Evolutionary conservation across 2,329 filamentous ascomycete genomes (phyloP).

Genomic region (Aspergillus calidoustus): DNA sequence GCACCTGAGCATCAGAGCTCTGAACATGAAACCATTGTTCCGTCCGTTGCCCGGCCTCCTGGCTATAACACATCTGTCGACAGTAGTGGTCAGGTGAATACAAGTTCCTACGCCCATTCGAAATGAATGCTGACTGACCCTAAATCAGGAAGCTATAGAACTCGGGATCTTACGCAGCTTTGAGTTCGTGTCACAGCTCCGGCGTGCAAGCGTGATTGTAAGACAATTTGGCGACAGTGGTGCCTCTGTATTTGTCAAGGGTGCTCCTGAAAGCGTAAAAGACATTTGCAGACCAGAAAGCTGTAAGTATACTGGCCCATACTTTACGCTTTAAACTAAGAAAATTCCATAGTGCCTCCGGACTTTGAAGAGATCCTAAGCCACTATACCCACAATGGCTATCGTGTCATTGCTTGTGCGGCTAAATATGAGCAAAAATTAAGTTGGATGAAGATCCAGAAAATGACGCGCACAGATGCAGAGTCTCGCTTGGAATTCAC

Average conservation of each 20-base stretch:
- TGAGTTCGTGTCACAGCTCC: conserved; percentile 91
- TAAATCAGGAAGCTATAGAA: conserved; percentile 63
- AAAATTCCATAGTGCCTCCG: conserved; percentile 63
- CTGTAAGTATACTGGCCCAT: conserved; percentile 58
- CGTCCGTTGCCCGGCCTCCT: conserved; percentile 87
- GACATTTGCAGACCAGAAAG: conserved; percentile 86
- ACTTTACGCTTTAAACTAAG: conserved; percentile 28
- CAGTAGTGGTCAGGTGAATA: conserved; percentile 37
- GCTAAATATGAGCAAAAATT: conserved; percentile 85
- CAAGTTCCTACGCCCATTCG: conserved; percentile 21
- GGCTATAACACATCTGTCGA: conserved; percentile 57
- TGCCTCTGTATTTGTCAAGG: conserved; percentile 91
- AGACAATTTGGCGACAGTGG: conserved; percentile 83
- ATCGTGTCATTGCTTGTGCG: conserved; percentile 93
- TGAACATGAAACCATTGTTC: conserved; percentile 73
- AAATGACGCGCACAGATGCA: conserved; percentile 84
- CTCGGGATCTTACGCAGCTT: conserved; percentile 90
- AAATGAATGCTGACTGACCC: not conserved
- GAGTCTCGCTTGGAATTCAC: conserved; percentile 85
- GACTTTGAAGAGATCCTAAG: conserved; percentile 90
- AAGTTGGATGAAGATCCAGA: conserved; percentile 92
- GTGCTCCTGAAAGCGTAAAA: conserved; percentile 93
- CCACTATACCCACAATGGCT: conserved; percentile 93
- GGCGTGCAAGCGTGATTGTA: conserved; percentile 90
- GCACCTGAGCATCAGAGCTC: conserved; percentile 67